These are phyloP conservation scores for Botryobasidium botryosum DNA, from an alignment of 768 basidiomycete genomes.

Conservation along the genomic window DNA sequence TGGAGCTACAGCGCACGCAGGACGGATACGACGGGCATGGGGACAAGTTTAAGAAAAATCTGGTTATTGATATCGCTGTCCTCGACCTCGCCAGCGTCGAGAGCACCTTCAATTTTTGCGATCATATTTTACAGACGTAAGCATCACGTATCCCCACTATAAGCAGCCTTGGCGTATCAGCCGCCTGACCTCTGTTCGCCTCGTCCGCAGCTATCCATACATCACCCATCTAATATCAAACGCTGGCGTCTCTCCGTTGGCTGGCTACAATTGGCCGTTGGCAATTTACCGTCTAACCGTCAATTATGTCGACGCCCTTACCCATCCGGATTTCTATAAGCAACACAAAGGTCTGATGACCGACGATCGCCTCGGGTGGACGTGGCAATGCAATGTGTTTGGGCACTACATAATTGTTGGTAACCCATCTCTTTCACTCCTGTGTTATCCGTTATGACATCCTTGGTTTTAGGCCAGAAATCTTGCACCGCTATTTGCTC, in stretches of 20 bases:
- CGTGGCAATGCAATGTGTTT: conserved; percentile 77
- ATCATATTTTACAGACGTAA: conserved; percentile 36
- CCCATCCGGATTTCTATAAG: conserved; percentile 36
- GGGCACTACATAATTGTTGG: conserved; percentile 63
- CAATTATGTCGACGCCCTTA: conserved; percentile 31
- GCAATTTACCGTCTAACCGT: conserved; percentile 32
- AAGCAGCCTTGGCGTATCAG: background rate
- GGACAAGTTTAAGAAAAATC: conserved; percentile 36
- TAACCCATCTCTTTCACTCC: conserved; percentile 8
- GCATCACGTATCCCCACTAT: conserved; percentile 12
- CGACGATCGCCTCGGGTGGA: conserved; percentile 55
- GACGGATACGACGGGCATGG: conserved; percentile 35
- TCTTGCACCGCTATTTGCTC: conserved; percentile 10
- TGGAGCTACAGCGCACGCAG: conserved; percentile 21
- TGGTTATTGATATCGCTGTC: conserved; percentile 42
- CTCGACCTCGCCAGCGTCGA: conserved; percentile 46
- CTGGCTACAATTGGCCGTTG: conserved; percentile 32
- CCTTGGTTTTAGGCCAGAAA: background rate
- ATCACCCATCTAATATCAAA: conserved; percentile 69
- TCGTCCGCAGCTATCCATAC: conserved; percentile 45
- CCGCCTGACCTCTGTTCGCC: background rate
- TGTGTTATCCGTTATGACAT: background rate
- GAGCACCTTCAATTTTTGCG: conserved; percentile 46
- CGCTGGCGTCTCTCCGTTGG: conserved; percentile 52
- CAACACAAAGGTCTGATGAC: conserved; percentile 45